These are phyloP conservation scores for Escovopsis sp. DNA, from an alignment of 2,329 filamentous ascomycete species.

Conservation along the genomic window DNA sequence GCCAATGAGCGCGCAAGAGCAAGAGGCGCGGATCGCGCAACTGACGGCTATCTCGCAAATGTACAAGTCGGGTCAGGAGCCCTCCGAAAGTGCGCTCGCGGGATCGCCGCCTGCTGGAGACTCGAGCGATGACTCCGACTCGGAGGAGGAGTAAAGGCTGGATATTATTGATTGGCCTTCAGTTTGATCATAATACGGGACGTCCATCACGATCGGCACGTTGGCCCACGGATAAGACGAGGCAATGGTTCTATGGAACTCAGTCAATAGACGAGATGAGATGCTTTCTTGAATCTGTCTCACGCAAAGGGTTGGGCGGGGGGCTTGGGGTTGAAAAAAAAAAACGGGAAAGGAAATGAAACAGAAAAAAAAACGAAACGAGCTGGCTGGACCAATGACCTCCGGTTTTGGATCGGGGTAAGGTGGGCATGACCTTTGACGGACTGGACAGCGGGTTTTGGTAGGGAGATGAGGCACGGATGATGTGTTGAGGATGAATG, in stretches of 20 bases:
- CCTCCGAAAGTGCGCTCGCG: slow-evolving; percentile 15
- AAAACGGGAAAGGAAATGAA: too few relatives aligned
- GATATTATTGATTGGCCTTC: not conserved
- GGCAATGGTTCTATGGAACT: too few relatives aligned
- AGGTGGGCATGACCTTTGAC: not conserved
- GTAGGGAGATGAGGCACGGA: not conserved
- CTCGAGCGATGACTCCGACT: slow-evolving; percentile 31
- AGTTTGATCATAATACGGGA: too few relatives aligned
- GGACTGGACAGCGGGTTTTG: not conserved
- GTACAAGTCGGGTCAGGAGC: slow-evolving; percentile 22
- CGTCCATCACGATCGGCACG: too few relatives aligned
- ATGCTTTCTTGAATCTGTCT: too few relatives aligned
- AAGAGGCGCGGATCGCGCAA: slow-evolving; percentile 49
- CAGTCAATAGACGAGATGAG: too few relatives aligned
- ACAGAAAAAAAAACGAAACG: too few relatives aligned
- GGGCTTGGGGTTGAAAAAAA: too few relatives aligned
- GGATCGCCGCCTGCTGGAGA: slow-evolving; percentile 17
- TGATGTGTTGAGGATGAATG: not conserved
- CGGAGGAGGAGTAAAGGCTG: slow-evolving; percentile 28
- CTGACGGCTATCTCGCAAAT: slow-evolving; percentile 39
- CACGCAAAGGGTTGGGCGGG: too few relatives aligned
- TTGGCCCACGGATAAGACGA: too few relatives aligned
- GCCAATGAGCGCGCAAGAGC: slow-evolving; percentile 57
- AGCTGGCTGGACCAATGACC: not conserved
- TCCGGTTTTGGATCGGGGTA: not conserved